Evolutionary conservation across 1,284 basidiomycete species (phyloP).

Genomic region (Apiotrichum brassicae): DNA sequence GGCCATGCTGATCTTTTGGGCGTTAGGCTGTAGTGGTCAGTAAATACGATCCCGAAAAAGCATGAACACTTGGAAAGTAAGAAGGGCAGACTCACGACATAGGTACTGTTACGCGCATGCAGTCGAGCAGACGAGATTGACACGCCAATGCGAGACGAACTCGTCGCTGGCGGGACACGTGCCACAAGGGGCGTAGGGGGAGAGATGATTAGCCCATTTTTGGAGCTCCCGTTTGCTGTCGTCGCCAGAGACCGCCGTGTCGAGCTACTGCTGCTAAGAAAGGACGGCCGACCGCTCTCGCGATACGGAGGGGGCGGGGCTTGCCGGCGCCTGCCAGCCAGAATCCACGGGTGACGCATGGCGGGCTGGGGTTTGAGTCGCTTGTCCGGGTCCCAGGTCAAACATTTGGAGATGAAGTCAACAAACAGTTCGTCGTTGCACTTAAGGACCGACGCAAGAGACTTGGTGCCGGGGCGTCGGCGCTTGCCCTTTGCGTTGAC

Average conservation of each 20-base stretch:
- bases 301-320: slow-evolving; percentile 15
- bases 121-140: slow-evolving; percentile 16
- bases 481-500: slow-evolving; percentile 95
- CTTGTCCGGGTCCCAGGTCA: slow-evolving; percentile 96
- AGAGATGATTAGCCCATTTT: slow-evolving; percentile 30
- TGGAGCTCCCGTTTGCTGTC: slow-evolving; percentile 15
- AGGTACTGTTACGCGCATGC: slow-evolving; percentile 19
- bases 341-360: slow-evolving; percentile 81
- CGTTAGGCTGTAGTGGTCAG: slow-evolving; percentile 14
- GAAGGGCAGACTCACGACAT: slow-evolving; percentile 20
- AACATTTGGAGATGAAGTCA: slow-evolving; percentile 82
- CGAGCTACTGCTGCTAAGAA: slow-evolving; percentile 4
- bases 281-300: slow-evolving; percentile 9
- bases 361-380: slow-evolving; percentile 91
- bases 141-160: slow-evolving; percentile 20
- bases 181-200: slow-evolving; percentile 43
- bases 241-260: slow-evolving; percentile 4
- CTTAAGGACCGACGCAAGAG: slow-evolving; percentile 78
- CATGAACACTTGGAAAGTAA: too few relatives aligned
- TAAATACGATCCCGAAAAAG: too few relatives aligned
- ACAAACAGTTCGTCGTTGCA: slow-evolving; percentile 61
- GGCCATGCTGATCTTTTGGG: slow-evolving; percentile 20
- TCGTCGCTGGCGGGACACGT: slow-evolving; percentile 16
- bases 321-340: slow-evolving; percentile 53
- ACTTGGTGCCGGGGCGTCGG: slow-evolving; percentile 83